Conservation (phyloP, 352 stramenopile genomes). For the Thalassiosira pacifica region DNA sequence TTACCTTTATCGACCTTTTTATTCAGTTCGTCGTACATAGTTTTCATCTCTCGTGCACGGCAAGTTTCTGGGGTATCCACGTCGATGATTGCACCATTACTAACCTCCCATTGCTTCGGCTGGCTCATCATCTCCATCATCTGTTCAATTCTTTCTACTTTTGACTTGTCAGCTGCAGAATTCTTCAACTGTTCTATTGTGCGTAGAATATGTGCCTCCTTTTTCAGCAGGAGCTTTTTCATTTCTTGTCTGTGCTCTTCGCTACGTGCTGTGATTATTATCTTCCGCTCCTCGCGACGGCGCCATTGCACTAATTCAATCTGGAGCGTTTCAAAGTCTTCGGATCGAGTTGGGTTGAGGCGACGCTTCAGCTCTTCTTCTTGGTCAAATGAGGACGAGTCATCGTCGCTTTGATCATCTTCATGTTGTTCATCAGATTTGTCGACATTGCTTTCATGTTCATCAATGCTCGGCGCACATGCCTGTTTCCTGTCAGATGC, state of each 20-base stretch:
- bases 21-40: constrained; percentile 48
- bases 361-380: constrained; percentile 42
- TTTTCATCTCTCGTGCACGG: constrained; percentile 50
- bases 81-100: constrained; percentile 29
- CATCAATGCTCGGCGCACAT: constrained; percentile 1
- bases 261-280: constrained; percentile 24
- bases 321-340: constrained; percentile 57
- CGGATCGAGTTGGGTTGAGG: constrained; percentile 40
- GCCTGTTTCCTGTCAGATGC: constrained; percentile 1
- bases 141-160: constrained; percentile 31
- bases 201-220: constrained; percentile 50
- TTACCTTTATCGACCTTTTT: constrained; percentile 42
- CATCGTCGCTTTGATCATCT: constrained; percentile 30
- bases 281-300: constrained; percentile 53
- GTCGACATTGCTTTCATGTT: neutral
- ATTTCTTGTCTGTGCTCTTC: constrained; percentile 45
- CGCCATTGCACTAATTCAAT: constrained; percentile 52
- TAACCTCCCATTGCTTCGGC: constrained; percentile 44
- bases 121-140: constrained; percentile 37
- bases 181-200: constrained; percentile 59
- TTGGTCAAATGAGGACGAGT: constrained; percentile 11
- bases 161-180: constrained; percentile 24
- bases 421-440: neutral
- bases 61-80: constrained; percentile 54
- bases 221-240: constrained; percentile 34